Evolutionary conservation across 331 rosid genomes (phyloP).

Genomic region (Malus hybrid): DNA sequence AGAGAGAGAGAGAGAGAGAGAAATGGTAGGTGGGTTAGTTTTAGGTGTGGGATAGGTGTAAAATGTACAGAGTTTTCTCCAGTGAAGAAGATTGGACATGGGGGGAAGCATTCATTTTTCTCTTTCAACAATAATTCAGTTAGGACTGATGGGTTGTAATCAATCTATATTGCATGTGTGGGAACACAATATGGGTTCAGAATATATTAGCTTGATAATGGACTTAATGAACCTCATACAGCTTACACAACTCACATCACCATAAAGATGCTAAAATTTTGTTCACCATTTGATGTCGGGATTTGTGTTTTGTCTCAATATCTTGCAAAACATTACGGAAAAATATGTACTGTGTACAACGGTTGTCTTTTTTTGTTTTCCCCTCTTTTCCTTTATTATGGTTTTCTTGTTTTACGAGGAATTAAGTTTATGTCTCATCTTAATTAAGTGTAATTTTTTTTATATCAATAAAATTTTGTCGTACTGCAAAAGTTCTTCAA

Average conservation of each 20-base stretch:
- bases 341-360: neutral
- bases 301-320: slow-evolving; percentile 6
- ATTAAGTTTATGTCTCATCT: no score
- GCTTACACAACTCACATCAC: neutral
- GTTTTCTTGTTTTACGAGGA: neutral
- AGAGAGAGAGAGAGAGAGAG: slow-evolving; percentile 19
- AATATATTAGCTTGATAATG: neutral
- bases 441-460: no score
- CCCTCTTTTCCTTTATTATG: neutral
- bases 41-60: slow-evolving; percentile 11
- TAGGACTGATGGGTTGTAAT: slow-evolving; percentile 2
- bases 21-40: slow-evolving; percentile 37
- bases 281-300: slow-evolving; percentile 1
- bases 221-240: neutral
- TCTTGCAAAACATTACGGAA: neutral
- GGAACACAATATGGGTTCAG: neutral
- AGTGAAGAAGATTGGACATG: slow-evolving; percentile 4
- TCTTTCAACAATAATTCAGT: slow-evolving; percentile 34
- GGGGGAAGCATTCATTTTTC: slow-evolving; percentile 4
- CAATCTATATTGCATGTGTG: slow-evolving; percentile 6
- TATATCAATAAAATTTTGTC: no score
- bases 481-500: no score
- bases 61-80: slow-evolving; percentile 7
- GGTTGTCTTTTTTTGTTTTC: neutral
- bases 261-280: neutral